Percentiles rank a stretch among this genome's conserved stretches.
Evolutionary conservation across 2,329 filamentous ascomycete genomes (phyloP).

Genomic region (Claviceps digitariae): DNA sequence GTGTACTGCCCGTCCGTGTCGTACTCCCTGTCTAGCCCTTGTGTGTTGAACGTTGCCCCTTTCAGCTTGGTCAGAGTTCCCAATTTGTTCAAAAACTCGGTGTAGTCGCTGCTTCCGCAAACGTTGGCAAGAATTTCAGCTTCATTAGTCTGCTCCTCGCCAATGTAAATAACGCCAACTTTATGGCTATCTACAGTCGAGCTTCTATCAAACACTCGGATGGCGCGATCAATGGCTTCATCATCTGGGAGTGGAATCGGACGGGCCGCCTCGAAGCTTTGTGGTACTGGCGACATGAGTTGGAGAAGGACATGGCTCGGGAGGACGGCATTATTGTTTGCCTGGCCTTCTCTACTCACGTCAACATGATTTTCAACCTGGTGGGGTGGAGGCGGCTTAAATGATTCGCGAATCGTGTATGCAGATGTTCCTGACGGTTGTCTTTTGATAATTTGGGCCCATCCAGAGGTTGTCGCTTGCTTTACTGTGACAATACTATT

Average conservation of each 20-base stretch:
- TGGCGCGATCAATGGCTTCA: constrained; percentile 57
- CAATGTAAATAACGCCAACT: constrained; percentile 87
- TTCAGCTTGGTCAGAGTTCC: constrained; percentile 72
- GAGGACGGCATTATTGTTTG: constrained; percentile 47
- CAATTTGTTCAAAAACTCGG: constrained; percentile 68
- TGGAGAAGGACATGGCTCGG: constrained; percentile 63
- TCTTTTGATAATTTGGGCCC: constrained; percentile 57
- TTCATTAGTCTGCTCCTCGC: constrained; percentile 71
- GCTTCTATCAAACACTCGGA: constrained; percentile 72
- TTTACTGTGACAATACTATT: constrained; percentile 63
- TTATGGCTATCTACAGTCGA: constrained; percentile 92
- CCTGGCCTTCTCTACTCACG: constrained; percentile 34
- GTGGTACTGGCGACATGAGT: constrained; percentile 49
- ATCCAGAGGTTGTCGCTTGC: constrained; percentile 51
- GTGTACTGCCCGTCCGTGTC: constrained; percentile 77
- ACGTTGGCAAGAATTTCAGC: constrained; percentile 77
- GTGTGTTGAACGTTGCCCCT: constrained; percentile 79
- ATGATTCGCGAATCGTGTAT: constrained; percentile 46
- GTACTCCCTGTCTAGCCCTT: constrained; percentile 68
- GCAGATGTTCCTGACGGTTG: constrained; percentile 55
- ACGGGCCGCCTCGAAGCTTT: constrained; percentile 43
- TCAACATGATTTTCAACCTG: constrained; percentile 36
- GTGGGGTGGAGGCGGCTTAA: constrained; percentile 43
- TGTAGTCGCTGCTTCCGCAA: constrained; percentile 75
- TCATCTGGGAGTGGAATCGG: constrained; percentile 63